These are phyloP conservation scores for Cyclostephanos tholiformis DNA, from an alignment of 108 stramenopile species.

Conservation along the genomic window DNA sequence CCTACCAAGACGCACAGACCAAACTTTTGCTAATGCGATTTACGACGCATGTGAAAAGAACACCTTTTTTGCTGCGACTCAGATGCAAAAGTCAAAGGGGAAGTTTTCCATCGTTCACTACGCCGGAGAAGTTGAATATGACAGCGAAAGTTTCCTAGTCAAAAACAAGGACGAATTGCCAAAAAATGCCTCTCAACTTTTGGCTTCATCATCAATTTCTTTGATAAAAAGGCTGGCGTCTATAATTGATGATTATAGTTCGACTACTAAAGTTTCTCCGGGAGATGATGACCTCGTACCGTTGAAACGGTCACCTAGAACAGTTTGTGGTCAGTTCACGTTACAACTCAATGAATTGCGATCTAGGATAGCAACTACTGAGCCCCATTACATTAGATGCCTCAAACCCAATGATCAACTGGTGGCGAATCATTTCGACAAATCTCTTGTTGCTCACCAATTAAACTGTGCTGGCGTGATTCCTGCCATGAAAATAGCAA, in stretches of 20 bases:
- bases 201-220: conserved; percentile 69
- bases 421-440: conserved; percentile 76
- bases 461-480: conserved; percentile 96
- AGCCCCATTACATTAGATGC: conserved; percentile 99
- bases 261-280: conserved; percentile 13
- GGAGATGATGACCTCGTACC: conserved; percentile 31
- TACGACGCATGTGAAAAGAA: conserved; percentile 72
- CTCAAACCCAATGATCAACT: conserved; percentile 97
- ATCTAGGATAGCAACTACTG: conserved; percentile 84
- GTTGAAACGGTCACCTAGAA: conserved; percentile 61
- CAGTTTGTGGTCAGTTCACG: conserved; percentile 89
- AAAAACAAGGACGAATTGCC: conserved; percentile 94
- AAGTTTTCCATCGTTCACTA: conserved; percentile 88
- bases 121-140: conserved; percentile 88
- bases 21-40: conserved; percentile 61
- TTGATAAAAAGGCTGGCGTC: conserved; percentile 74
- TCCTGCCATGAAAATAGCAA: conserved; percentile 97
- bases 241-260: conserved; percentile 49
- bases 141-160: conserved; percentile 73
- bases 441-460: conserved; percentile 86
- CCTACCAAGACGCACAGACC: conserved; percentile 61
- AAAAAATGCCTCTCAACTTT: conserved; percentile 86
- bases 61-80: conserved; percentile 54
- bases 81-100: conserved; percentile 64
- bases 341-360: conserved; percentile 85